Evolutionary conservation across 2,329 filamentous ascomycete genomes (phyloP).

Genomic region (Arthroderma sp.): DNA sequence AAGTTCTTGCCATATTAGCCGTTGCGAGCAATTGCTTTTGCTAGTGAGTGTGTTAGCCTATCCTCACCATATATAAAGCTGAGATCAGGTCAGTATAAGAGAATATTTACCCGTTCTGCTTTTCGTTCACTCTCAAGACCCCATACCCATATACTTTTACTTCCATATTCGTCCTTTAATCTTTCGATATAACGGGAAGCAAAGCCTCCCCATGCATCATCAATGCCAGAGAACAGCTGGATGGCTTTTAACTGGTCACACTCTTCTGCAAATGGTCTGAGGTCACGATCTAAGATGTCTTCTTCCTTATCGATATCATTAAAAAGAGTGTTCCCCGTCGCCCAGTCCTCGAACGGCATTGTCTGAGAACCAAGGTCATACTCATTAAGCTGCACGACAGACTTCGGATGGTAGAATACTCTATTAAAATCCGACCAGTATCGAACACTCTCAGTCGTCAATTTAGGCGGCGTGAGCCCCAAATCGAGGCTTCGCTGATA

Average conservation of each 20-base stretch:
- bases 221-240: slow-evolving; percentile 58
- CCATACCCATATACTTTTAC: slow-evolving; percentile 77
- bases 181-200: slow-evolving; percentile 59
- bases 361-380: slow-evolving; percentile 70
- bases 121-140: slow-evolving; percentile 45
- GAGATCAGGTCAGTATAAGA: slow-evolving; percentile 1
- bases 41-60: slow-evolving; percentile 13
- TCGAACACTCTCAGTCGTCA: slow-evolving; percentile 60
- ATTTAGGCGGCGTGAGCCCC: slow-evolving; percentile 48
- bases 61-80: no score
- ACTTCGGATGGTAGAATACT: slow-evolving; percentile 82
- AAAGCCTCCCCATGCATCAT: slow-evolving; percentile 75
- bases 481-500: slow-evolving; percentile 72
- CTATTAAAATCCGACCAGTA: slow-evolving; percentile 97
- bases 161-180: slow-evolving; percentile 80
- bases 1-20: slow-evolving; percentile 59
- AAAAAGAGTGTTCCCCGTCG: slow-evolving; percentile 63
- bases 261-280: slow-evolving; percentile 80
- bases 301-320: slow-evolving; percentile 60
- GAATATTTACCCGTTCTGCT: slow-evolving; percentile 2
- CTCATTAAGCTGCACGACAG: slow-evolving; percentile 74
- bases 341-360: slow-evolving; percentile 70
- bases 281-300: slow-evolving; percentile 79
- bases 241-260: slow-evolving; percentile 85
- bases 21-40: slow-evolving; percentile 51